Base-by-base conservation (phyloP, 2,329 filamentous ascomycete species). In the Calonectria montana region DNA sequence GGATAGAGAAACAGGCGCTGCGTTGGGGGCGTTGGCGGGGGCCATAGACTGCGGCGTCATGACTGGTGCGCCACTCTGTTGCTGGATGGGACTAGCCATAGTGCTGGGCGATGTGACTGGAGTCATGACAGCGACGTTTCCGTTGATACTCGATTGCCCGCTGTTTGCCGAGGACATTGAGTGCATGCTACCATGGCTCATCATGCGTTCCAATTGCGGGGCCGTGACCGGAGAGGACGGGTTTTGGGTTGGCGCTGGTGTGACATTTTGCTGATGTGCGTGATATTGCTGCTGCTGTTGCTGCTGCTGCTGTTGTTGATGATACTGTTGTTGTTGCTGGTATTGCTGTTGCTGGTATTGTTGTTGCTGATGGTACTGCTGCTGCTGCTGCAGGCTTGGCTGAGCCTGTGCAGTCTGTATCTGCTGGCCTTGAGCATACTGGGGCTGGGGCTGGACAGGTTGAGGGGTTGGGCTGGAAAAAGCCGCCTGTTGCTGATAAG, bases 141-240 rank as follows among this genome's bases (percentile, higher is more conserved):
- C 53, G 31, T 37, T 39, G 41, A 76, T 53, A 4, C 77, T 79
- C 1, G 70, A 59, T 1, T 59, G 67, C 45, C 70, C 74, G 10
- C 71, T 73, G n/a, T 74, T 25, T 15, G 55, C 55, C 21, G 53
- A n/a, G 25, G 69, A 45, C 12, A 65, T 59, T 6, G 71, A 67
- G 8, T 59, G 57, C 10, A 16, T 74, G 35, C 21, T 65, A 16
- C 68, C 50, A 12, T 67, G 31, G 53, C 70, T 74, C 35, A 10
- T 64, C 53, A 59, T 23, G 13, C 53, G 53, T 35, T 59, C 35
- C 53, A 59, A 27, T 39, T 39, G 53, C 35, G 53, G 53, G 35
- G 35, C 35, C n/a, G 47, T 21, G 21, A 18, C 47, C 3, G 47
- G 23, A 25, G 47, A 50, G 18, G 12, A 27, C 13, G 53, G 35